A percentile compares a stretch with the other conserved stretches of the same genome.
phyloP scores from a whole-genome alignment of 345 rosid genomes.

The Acer negundo region DNA sequence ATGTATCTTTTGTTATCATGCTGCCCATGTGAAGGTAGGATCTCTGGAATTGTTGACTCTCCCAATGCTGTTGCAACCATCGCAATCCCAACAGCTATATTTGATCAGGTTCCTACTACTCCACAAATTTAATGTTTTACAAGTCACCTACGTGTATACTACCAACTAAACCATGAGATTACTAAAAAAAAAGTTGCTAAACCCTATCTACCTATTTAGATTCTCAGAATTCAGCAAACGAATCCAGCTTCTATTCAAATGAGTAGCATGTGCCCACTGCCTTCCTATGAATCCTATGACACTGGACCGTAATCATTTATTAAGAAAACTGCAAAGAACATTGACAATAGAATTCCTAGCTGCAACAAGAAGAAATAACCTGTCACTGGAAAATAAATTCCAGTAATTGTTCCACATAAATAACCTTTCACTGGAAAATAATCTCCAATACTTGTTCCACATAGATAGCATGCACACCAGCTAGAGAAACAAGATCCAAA shows the following conservation, averaged over 20 bases:
- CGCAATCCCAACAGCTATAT: conserved; percentile 80
- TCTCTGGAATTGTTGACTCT: conserved; percentile 87
- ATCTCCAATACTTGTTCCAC: neutral
- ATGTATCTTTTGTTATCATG: conserved; percentile 81
- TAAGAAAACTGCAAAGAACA: neutral
- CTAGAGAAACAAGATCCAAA: neutral
- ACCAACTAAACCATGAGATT: neutral
- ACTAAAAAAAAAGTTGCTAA: neutral
- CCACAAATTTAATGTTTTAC: neutral
- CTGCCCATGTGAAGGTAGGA: conserved; percentile 94
- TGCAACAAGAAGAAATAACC: neutral
- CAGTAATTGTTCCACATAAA: neutral
- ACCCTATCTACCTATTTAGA: neutral
- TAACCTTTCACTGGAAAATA: neutral
- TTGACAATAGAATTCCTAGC: neutral
- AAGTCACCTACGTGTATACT: too few relatives aligned
- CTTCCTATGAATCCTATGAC: neutral
- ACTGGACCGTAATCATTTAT: neutral
- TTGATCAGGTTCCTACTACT: conserved; percentile 65
- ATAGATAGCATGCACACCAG: neutral
- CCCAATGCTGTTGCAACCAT: conserved; percentile 90
- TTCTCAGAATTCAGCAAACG: neutral
- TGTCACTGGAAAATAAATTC: neutral
- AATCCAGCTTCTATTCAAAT: conserved; percentile 9
- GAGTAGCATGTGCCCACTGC: neutral